phyloP scores from a whole-genome alignment of 2,329 filamentous ascomycete genomes.

The Penicillium sclerotiorum region DNA sequence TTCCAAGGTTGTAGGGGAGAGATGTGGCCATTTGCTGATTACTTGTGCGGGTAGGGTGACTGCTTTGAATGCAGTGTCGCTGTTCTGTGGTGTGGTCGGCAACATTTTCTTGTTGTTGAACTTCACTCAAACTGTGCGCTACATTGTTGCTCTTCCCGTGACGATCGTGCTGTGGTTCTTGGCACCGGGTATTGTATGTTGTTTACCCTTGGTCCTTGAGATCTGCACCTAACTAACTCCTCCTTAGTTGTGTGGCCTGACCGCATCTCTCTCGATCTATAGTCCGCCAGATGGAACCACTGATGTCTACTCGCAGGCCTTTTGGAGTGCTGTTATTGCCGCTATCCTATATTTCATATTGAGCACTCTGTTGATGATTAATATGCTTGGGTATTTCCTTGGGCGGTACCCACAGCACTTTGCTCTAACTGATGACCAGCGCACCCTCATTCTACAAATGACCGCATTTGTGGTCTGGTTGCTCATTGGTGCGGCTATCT shows the following conservation, averaged over 20 bases:
- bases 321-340: slow-evolving; percentile 82
- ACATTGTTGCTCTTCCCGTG: slow-evolving; percentile 77
- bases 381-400: slow-evolving; percentile 74
- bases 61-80: slow-evolving; percentile 74
- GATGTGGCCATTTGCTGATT: not conserved
- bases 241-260: slow-evolving; percentile 65
- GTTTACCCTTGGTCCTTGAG: not conserved
- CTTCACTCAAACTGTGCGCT: slow-evolving; percentile 78
- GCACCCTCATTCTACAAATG: slow-evolving; percentile 87
- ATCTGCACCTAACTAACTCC: not conserved
- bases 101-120: slow-evolving; percentile 85
- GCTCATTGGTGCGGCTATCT: slow-evolving; percentile 74
- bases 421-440: slow-evolving; percentile 73
- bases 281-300: slow-evolving; percentile 51
- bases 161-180: slow-evolving; percentile 80
- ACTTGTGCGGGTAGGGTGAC: slow-evolving; percentile 59
- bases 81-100: slow-evolving; percentile 73
- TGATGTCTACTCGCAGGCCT: slow-evolving; percentile 74
- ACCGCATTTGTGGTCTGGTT: slow-evolving; percentile 84
- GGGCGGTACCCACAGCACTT: slow-evolving; percentile 81
- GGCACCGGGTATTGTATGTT: slow-evolving; percentile 59
- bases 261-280: slow-evolving; percentile 67
- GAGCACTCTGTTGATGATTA: slow-evolving; percentile 74
- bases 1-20: too few species aligned
- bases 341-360: slow-evolving; percentile 78